Evolutionary conservation across 805 yeast genomes (phyloP).

Genomic region (Teunomyces barrocoloradensis): DNA sequence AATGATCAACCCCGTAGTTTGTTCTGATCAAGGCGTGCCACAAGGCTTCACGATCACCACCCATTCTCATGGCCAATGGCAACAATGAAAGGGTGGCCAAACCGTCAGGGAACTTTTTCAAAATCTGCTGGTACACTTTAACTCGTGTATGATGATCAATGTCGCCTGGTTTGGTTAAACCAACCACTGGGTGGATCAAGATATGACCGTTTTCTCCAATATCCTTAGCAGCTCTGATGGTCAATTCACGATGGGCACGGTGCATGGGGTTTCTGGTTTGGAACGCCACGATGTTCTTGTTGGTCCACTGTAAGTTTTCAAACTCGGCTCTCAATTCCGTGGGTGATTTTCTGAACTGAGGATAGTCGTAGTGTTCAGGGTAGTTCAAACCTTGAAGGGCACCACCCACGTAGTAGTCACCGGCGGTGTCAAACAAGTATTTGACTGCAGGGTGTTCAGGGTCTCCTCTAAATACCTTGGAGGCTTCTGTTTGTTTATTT

Average conservation of each 20-base stretch:
- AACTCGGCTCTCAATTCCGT: conserved; percentile 87
- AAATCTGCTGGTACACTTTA: conserved; percentile 86
- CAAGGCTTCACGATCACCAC: conserved; percentile 96
- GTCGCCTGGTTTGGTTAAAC: conserved; percentile 95
- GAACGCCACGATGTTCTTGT: conserved; percentile 80
- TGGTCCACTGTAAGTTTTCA: conserved; percentile 74
- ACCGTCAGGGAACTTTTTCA: conserved; percentile 91
- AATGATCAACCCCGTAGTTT: conserved; percentile 95
- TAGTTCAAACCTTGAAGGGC: conserved; percentile 75
- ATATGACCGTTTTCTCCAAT: conserved; percentile 73
- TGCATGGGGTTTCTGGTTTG: conserved; percentile 99
- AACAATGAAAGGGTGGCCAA: conserved; percentile 85
- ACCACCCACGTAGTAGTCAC: conserved; percentile 88
- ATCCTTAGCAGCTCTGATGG: conserved; percentile 95
- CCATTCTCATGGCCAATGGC: conserved; percentile 99
- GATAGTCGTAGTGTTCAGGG: conserved; percentile 89
- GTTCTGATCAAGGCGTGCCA: conserved; percentile 98
- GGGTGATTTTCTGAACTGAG: conserved; percentile 84
- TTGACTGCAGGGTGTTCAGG: conserved; percentile 93
- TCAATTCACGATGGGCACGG: conserved; percentile 94
- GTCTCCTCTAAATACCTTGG: conserved; percentile 90
- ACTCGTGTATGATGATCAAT: conserved; percentile 98
- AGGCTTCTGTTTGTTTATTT: conserved; percentile 75
- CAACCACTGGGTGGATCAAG: conserved; percentile 94
- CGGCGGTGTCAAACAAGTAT: conserved; percentile 69